These are phyloP conservation scores for Microbotryum scabiosae DNA, from an alignment of 1,284 basidiomycete species.

Conservation along the genomic window DNA sequence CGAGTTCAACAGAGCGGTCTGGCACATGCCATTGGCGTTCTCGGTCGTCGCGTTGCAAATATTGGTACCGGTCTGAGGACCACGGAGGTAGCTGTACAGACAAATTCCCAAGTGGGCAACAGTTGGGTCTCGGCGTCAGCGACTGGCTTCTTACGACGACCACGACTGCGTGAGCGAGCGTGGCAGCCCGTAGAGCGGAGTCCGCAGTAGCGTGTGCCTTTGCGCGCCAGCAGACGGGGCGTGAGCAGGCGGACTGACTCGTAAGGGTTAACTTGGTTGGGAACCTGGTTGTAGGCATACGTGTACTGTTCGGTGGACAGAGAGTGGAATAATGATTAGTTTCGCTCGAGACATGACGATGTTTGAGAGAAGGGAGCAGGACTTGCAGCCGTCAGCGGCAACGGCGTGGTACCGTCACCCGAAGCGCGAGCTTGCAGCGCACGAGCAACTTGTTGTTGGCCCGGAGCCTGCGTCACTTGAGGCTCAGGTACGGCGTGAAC, in stretches of 20 bases:
- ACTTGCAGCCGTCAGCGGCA: too few relatives aligned
- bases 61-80: slow-evolving; percentile 10
- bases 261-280: slow-evolving; percentile 28
- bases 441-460: too few relatives aligned
- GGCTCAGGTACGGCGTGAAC: too few relatives aligned
- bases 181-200: neutral
- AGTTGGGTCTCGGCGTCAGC: too few relatives aligned
- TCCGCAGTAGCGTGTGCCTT: neutral
- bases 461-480: too few relatives aligned
- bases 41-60: slow-evolving; percentile 60
- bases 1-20: slow-evolving; percentile 45
- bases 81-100: slow-evolving; percentile 8
- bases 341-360: too few relatives aligned
- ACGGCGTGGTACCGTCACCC: too few relatives aligned
- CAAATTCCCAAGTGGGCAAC: too few relatives aligned
- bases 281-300: slow-evolving; percentile 12
- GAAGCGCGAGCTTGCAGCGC: too few relatives aligned
- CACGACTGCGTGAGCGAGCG: neutral
- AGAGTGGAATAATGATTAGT: too few relatives aligned
- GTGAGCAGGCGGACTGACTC: neutral
- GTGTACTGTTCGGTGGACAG: slow-evolving; percentile 1
- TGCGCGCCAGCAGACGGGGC: neutral
- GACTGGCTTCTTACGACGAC: too few relatives aligned
- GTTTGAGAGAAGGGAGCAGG: too few relatives aligned
- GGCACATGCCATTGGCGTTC: slow-evolving; percentile 53